Conservation (phyloP, 75 land plant species). For the Chamaecyparis obtusa region DNA sequence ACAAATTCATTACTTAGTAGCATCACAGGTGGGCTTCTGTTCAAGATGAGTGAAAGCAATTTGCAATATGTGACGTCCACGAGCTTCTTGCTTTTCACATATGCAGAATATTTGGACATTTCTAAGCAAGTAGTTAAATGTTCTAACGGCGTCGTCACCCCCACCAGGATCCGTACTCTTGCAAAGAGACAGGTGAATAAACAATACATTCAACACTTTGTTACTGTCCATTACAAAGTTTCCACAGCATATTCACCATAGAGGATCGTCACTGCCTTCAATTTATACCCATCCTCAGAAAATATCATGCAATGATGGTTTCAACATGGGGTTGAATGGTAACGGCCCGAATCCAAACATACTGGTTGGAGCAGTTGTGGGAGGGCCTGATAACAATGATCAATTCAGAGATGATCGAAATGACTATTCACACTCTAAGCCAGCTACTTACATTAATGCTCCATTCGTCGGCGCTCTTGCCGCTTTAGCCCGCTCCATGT, state of each 20-base stretch:
- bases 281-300: conserved; percentile 32
- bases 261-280: conserved; percentile 82
- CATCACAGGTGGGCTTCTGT: conserved; percentile 75
- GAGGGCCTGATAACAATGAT: conserved; percentile 82
- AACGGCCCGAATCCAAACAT: conserved; percentile 71
- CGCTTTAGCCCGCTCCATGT: conserved; percentile 27
- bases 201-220: no score
- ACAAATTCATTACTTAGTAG: no score
- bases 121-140: conserved; percentile 19
- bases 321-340: conserved; percentile 26
- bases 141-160: no score
- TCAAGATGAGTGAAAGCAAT: conserved; percentile 50
- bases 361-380: conserved; percentile 75
- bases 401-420: conserved; percentile 57
- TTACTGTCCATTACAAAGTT: conserved; percentile 14
- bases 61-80: conserved; percentile 83
- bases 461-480: conserved; percentile 87
- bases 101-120: conserved; percentile 58
- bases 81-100: conserved; percentile 62
- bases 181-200: conserved; percentile 60
- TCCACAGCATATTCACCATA: conserved; percentile 79
- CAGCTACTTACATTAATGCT: conserved; percentile 85
- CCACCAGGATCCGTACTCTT: conserved; percentile 11
- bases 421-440: conserved; percentile 70
- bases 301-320: conserved; percentile 51